phyloP scores from a whole-genome alignment of 495 filamentous ascomycete genomes.

The Neurospora intermedia region DNA sequence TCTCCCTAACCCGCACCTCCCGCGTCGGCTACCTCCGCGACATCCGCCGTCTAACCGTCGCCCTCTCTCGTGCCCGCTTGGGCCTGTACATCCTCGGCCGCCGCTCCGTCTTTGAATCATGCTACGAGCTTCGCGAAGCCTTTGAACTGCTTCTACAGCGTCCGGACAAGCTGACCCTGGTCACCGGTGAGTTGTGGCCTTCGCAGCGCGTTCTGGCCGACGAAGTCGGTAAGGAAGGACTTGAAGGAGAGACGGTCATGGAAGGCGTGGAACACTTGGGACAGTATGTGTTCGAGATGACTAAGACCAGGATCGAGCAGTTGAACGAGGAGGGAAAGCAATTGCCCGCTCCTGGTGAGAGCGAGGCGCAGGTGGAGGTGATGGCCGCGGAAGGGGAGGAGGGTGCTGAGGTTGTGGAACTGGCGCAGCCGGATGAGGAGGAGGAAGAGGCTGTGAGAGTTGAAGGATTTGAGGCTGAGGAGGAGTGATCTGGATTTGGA shows the following conservation, averaged over 20 bases:
- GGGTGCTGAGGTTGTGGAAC: constrained; percentile 25
- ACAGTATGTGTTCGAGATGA: constrained; percentile 97
- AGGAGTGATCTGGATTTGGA: constrained; percentile 4
- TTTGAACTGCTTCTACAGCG: constrained; percentile 64
- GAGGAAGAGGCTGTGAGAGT: constrained; percentile 8
- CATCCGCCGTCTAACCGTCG: constrained; percentile 87
- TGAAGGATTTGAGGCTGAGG: constrained; percentile 6
- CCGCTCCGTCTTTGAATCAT: constrained; percentile 78
- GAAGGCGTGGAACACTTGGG: constrained; percentile 88
- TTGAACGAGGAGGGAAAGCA: constrained; percentile 31
- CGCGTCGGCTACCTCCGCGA: constrained; percentile 90
- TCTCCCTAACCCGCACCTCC: constrained; percentile 81
- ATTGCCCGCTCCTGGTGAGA: constrained; percentile 14
- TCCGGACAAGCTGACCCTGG: constrained; percentile 67
- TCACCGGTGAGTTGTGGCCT: constrained; percentile 79
- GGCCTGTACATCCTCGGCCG: constrained; percentile 92
- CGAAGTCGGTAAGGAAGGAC: constrained; percentile 38
- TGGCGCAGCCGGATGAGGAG: constrained; percentile 22
- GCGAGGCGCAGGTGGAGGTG: constrained; percentile 8
- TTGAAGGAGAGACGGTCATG: constrained; percentile 53
- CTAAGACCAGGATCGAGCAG: constrained; percentile 61
- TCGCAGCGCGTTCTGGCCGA: constrained; percentile 48
- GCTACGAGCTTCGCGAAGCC: constrained; percentile 76
- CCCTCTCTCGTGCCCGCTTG: constrained; percentile 86
- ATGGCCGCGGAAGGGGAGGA: constrained; percentile 30